phyloP scores from a whole-genome alignment of 768 basidiomycete genomes.

The Podaxis carcinomalis region DNA sequence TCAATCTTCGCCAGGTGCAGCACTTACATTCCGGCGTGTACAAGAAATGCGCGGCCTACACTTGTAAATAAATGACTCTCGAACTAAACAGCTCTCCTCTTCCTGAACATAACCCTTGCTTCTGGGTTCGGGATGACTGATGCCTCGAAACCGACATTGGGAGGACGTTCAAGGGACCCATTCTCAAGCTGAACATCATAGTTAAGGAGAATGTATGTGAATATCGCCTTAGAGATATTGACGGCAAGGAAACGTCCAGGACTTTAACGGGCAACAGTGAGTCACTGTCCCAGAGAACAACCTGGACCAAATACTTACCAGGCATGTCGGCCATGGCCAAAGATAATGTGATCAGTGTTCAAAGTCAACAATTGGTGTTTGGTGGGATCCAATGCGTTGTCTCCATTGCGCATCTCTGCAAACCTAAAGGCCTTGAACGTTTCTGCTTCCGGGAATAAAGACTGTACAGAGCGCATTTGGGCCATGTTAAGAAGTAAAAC shows the following conservation, averaged over 20 bases:
- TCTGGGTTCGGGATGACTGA: background rate
- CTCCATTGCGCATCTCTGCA: slow-evolving; percentile 21
- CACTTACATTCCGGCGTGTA: too few relatives aligned
- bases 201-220: slow-evolving; percentile 29
- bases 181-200: slow-evolving; percentile 30
- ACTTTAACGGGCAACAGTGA: slow-evolving; percentile 8
- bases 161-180: slow-evolving; percentile 11
- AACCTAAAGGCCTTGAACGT: slow-evolving; percentile 37
- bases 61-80: too few relatives aligned
- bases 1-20: too few relatives aligned
- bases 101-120: slow-evolving; percentile 12
- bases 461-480: background rate
- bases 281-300: too few relatives aligned
- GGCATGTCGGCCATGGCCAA: slow-evolving; percentile 26
- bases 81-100: background rate
- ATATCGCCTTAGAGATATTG: slow-evolving; percentile 31
- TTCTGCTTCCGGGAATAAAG: slow-evolving; percentile 17
- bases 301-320: slow-evolving; percentile 16
- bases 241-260: slow-evolving; percentile 40
- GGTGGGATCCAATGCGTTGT: background rate
- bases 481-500: background rate
- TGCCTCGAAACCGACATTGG: slow-evolving; percentile 11
- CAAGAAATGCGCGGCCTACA: background rate
- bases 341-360: slow-evolving; percentile 21
- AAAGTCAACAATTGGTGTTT: slow-evolving; percentile 24